Evolutionary conservation across 371 early-diverging fungal species (phyloP), one percentile per base, ranked within the genome.

Genomic region (Rhizopus sp.): DNA sequence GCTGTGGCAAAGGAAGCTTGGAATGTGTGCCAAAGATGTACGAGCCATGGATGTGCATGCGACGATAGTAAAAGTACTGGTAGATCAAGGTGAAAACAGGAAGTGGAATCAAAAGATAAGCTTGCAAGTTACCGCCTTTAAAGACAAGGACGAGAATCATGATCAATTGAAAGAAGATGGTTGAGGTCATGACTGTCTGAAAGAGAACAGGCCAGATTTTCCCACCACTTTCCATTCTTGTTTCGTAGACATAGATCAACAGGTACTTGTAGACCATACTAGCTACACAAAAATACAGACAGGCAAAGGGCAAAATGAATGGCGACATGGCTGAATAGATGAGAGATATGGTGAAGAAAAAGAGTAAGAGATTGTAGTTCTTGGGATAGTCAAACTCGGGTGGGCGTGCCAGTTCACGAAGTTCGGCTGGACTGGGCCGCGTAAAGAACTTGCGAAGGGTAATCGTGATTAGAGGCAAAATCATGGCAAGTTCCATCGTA

Each of bases 271-370:
- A 92, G 6, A 87, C 90, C 55, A 87, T 65, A 40, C 81, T 77
- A 2, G 85, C 88, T 29, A 92, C 69, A 2, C 69, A 64, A 65
- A 91, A 93, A 66, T 85, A 88, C 4, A 89, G 41, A 9, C 81
- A 65, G 0, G 89, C 88, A 72, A 93, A 90, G 5, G 88, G 80
- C n/a, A 90, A 70, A 10, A 88, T 80, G 16, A 94, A 66, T 0
- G 94, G 94, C 7, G 93, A 85, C 58, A 91, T 85, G 31, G 86
- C 84, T 29, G 84, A 81, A 63, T 92, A 94, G 3, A 90, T 69
- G 59, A 94, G 64, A 4, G 89, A 85, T 57, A 92, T 81, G 1
- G 91, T 90, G 52, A 91, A 87, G 31, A 92, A 78, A 72, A 90
- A 90, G 59, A 89, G 60, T 16, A 91, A 69, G 13, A 82, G 62